These are phyloP conservation scores for Jimgerdemannia flammicorona DNA, from an alignment of 192 early-diverging fungal species.

Conservation along the genomic window DNA sequence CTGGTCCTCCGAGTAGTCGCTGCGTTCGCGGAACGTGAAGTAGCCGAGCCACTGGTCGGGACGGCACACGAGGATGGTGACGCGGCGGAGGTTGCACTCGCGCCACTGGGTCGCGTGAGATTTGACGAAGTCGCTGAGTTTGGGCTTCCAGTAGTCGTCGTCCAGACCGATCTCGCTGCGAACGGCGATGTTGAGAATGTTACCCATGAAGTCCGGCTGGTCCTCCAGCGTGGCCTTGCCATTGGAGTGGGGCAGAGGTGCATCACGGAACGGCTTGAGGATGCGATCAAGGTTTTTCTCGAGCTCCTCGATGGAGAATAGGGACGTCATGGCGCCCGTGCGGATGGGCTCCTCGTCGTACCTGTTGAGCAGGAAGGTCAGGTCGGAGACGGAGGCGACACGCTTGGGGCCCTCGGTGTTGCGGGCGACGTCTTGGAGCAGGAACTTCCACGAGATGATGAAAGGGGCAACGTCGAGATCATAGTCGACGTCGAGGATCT, in stretches of 20 bases:
- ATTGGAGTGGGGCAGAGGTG: slow-evolving; percentile 19
- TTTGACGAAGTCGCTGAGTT: slow-evolving; percentile 62
- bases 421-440: slow-evolving; percentile 47
- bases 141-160: slow-evolving; percentile 65
- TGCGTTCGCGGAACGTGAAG: slow-evolving; percentile 93
- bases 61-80: slow-evolving; percentile 87
- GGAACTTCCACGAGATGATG: slow-evolving; percentile 75
- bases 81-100: slow-evolving; percentile 74
- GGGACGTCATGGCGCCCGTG: slow-evolving; percentile 83
- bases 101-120: slow-evolving; percentile 59
- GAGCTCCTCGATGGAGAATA: slow-evolving; percentile 66
- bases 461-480: slow-evolving; percentile 59
- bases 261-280: slow-evolving; percentile 54
- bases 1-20: slow-evolving; percentile 83
- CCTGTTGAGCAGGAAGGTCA: slow-evolving; percentile 73
- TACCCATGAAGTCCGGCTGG: slow-evolving; percentile 48
- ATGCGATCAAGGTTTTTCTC: slow-evolving; percentile 56
- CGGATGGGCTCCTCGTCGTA: slow-evolving; percentile 71
- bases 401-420: slow-evolving; percentile 52
- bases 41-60: slow-evolving; percentile 83
- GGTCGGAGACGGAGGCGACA: slow-evolving; percentile 76
- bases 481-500: slow-evolving; percentile 82
- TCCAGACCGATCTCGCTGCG: slow-evolving; percentile 60
- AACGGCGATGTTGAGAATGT: slow-evolving; percentile 85
- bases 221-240: slow-evolving; percentile 10